Evolutionary conservation across 2,329 filamentous ascomycete genomes (phyloP).

Genomic region (Alternaria sp.): DNA sequence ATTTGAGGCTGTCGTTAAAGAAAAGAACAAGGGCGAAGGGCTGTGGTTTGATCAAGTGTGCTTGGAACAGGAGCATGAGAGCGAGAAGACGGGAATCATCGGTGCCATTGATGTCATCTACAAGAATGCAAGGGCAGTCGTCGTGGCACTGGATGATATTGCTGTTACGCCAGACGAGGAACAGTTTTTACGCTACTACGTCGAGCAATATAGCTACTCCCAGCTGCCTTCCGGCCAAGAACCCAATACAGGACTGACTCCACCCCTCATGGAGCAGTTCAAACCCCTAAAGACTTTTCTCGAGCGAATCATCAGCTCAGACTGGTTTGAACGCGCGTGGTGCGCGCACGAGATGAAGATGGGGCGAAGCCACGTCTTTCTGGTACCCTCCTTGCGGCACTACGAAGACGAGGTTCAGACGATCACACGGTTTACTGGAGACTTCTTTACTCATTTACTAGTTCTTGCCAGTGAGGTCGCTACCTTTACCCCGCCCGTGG

Average conservation of each 20-base stretch:
- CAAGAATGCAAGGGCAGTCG: constrained; percentile 52
- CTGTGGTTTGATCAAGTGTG: constrained; percentile 59
- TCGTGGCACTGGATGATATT: constrained; percentile 56
- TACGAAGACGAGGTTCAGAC: constrained; percentile 35
- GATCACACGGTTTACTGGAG: constrained; percentile 53
- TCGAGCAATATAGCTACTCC: constrained; percentile 48
- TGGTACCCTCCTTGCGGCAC: constrained; percentile 48
- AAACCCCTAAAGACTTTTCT: constrained; percentile 38
- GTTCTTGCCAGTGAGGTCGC: constrained; percentile 44
- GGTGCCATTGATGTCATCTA: constrained; percentile 56
- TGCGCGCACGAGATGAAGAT: constrained; percentile 57
- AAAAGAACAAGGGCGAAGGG: constrained; percentile 51
- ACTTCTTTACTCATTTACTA: constrained; percentile 54
- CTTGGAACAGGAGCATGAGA: constrained; percentile 54
- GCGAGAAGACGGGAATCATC: constrained; percentile 52
- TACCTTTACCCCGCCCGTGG: constrained; percentile 19
- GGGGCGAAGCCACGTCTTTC: constrained; percentile 53
- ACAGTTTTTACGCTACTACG: constrained; percentile 50
- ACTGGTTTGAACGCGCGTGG: constrained; percentile 58
- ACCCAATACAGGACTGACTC: constrained; percentile 35
- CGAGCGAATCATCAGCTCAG: constrained; percentile 52
- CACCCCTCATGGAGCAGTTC: constrained; percentile 45
- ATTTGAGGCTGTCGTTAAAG: constrained; percentile 54
- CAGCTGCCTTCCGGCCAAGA: constrained; percentile 33
- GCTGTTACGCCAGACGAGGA: constrained; percentile 47